Conservation (phyloP, 2,329 filamentous ascomycete genomes). For the Purpureocillium takamizusanense region DNA sequence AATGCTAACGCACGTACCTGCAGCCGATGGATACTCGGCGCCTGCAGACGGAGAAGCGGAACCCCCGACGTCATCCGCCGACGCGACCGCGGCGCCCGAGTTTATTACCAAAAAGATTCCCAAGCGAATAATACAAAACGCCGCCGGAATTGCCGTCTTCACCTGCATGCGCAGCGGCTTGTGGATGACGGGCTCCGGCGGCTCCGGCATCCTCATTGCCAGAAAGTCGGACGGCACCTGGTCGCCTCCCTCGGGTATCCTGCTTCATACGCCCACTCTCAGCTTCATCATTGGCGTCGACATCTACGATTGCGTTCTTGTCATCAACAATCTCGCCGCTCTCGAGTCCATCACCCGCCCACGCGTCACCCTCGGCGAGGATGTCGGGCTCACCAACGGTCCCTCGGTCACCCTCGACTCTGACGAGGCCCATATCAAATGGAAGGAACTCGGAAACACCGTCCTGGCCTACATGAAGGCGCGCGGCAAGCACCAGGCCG, state of each 20-base stretch:
- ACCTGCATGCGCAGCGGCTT: conserved; percentile 91
- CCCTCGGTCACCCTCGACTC: conserved; percentile 54
- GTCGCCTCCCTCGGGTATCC: conserved; percentile 84
- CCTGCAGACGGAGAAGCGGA: conserved; percentile 21
- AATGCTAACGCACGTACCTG: background rate
- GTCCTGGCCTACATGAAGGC: conserved; percentile 52
- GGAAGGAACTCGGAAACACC: conserved; percentile 43
- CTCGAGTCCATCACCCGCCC: conserved; percentile 76
- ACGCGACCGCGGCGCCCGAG: conserved; percentile 38
- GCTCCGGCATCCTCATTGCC: conserved; percentile 78
- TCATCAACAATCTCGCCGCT: conserved; percentile 80
- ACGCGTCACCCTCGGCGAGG: conserved; percentile 70
- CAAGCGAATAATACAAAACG: conserved; percentile 73
- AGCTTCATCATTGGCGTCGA: conserved; percentile 89
- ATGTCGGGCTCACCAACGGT: conserved; percentile 68
- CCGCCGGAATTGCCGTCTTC: conserved; percentile 86
- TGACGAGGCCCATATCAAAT: conserved; percentile 40
- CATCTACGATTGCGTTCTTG: conserved; percentile 90
- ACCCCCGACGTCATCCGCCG: conserved; percentile 15
- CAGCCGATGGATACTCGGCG: conserved; percentile 48
- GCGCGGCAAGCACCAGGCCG: conserved; percentile 44
- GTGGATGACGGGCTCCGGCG: conserved; percentile 85
- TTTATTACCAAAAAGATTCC: conserved; percentile 73
- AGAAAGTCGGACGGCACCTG: conserved; percentile 79
- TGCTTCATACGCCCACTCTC: conserved; percentile 80